Base-by-base conservation (phyloP, 345 rosid genomes). In the Alliaria petiolata region DNA sequence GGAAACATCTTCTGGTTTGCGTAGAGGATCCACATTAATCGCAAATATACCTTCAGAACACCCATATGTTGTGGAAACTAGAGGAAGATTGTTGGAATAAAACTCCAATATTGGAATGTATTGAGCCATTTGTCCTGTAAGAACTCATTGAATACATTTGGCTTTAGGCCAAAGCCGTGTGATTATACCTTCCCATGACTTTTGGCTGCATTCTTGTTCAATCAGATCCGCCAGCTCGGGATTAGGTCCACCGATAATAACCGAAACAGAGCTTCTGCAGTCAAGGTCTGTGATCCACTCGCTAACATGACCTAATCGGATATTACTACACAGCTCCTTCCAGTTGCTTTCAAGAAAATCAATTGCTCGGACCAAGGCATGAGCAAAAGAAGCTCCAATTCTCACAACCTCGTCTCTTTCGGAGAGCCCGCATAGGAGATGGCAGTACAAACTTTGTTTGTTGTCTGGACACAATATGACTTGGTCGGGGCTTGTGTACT, bases 151-250 rank as follows among this genome's bases (percentile, higher is more conserved):
- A 3, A 53, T 30, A 14, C 5, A n/a, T 14, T 53, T 53, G 59
- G 59, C 34, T 7, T n/a, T 53, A n/a, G 59, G 59, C 59, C 59
- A 51, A 26, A 51, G 57, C 2, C 57, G 10, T 51, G 57, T 6
- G 57, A 51, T 51, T 51, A 51, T 51, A 53, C 59, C 38, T 31
- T 53, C 59, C 59, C 59, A 53, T 53, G 59, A 53, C 59, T 15
- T 30, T 6, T 53, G 59, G 59, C 59, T 30, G 20, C 59, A 53
- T 30, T 53, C 59, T 30, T 53, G 19, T 30, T 53, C 59, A 53
- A 53, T 31, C 20, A 53, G 20, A 53, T 53, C 59, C 5, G 59
- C 59, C 12, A 53, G n/a, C 6, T 30, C 20, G 4, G 59, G 59
- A 53, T 30, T 53, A 30, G 59, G 38, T 53, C 59, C 36, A 30